Conservation (phyloP, 495 filamentous ascomycete species). For the Penicillium samsonianum region DNA sequence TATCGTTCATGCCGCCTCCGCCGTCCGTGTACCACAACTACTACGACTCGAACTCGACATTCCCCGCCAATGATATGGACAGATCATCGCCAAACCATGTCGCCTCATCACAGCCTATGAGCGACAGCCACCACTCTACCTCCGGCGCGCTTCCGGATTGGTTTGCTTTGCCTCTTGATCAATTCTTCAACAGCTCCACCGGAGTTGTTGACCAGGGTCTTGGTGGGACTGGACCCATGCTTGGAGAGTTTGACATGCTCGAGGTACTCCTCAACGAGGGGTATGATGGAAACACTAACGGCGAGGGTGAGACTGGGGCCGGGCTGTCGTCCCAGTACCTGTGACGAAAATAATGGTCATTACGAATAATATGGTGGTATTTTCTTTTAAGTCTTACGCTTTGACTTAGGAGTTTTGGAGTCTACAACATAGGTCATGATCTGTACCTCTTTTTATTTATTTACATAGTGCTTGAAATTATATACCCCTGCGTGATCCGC, state of each 20-base stretch:
- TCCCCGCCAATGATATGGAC: constrained; percentile 35
- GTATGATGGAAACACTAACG: constrained; percentile 38
- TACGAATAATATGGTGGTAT: neutral
- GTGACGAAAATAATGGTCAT: constrained; percentile 9
- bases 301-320: constrained; percentile 26
- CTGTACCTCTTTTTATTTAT: neutral
- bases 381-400: neutral
- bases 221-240: constrained; percentile 50
- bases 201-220: constrained; percentile 51
- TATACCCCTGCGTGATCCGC: constrained; percentile 29
- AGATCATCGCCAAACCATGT: constrained; percentile 30
- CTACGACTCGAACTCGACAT: constrained; percentile 42
- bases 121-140: constrained; percentile 30
- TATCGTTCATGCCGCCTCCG: constrained; percentile 53
- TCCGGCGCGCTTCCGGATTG: constrained; percentile 45
- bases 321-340: constrained; percentile 29
- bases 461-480: constrained; percentile 13
- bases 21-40: constrained; percentile 52
- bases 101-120: constrained; percentile 34
- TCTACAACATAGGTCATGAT: constrained; percentile 7
- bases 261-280: constrained; percentile 51
- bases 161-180: constrained; percentile 50
- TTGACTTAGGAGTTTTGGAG: constrained; percentile 1
- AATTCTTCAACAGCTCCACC: constrained; percentile 54
- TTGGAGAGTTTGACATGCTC: constrained; percentile 52